These are phyloP conservation scores for Arthrocladium fulminans DNA, from an alignment of 2,329 filamentous ascomycete species.

Conservation along the genomic window DNA sequence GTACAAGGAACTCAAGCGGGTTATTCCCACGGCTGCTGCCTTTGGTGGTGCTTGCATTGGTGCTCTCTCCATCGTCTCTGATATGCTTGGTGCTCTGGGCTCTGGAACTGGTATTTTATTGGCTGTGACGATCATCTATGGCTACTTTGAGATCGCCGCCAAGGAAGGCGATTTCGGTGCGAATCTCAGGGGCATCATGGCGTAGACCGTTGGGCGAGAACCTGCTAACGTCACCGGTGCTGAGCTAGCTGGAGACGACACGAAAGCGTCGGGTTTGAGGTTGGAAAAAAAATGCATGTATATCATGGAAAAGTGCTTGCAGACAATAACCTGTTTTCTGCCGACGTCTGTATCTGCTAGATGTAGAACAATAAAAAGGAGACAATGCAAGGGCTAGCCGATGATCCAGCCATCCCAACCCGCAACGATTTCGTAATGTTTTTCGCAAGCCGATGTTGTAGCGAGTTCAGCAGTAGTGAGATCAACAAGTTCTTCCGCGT, in stretches of 20 bases:
- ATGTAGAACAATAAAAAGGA: not conserved
- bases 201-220: slow-evolving; percentile 19
- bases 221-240: not conserved
- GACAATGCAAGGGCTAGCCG: not conserved
- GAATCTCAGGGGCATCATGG: slow-evolving; percentile 60
- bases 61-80: slow-evolving; percentile 87
- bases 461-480: no score
- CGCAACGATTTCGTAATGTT: not conserved
- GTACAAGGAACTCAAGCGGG: slow-evolving; percentile 99
- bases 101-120: slow-evolving; percentile 96
- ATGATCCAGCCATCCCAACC: not conserved
- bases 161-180: slow-evolving; percentile 87
- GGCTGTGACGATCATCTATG: slow-evolving; percentile 98
- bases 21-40: slow-evolving; percentile 94
- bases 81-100: slow-evolving; percentile 90
- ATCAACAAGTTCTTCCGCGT: no score
- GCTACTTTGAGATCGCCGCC: slow-evolving; percentile 98
- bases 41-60: slow-evolving; percentile 99
- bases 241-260: no score
- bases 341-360: not conserved
- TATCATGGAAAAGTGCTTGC: not conserved
- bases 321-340: not conserved
- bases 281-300: not conserved
- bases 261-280: no score
- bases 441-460: not conserved